Evolutionary conservation across 2,329 filamentous ascomycete genomes (phyloP), one percentile per base, ranked within the genome.

Genomic region (Sporothrix protearum): DNA sequence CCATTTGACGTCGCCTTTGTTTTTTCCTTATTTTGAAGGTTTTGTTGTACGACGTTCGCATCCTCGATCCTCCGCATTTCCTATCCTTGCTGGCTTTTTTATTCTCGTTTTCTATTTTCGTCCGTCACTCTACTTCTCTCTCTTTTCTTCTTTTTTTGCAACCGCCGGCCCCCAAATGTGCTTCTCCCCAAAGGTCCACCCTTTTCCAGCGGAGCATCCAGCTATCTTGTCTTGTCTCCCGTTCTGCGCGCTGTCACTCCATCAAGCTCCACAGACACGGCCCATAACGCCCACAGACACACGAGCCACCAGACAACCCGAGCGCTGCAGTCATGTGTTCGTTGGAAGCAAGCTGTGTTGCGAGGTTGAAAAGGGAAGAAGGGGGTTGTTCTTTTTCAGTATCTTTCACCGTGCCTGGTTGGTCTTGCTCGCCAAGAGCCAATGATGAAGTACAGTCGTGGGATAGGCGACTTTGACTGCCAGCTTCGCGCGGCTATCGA

Each of bases 231-330:
- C 9, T 39, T 22, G 7, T 2, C 8, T 30, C 19, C 28, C 19
- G 12, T 63, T 42, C 6, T 61, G 57, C 39, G n/a, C 30, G 55
- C 14, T n/a, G 28, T n/a, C 55, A 59, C 55, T 19, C 55, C 57
- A 39, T 16, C 25, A 22, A 30, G 30, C 42, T 47, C 42, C 42
- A 47, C 6, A 47, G 6, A 47, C 39, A 63, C n/a, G 33, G 57
- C 19, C 57, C 33, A 63, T 42, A 14, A 2, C n/a, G 33, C 33
- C n/a, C 19, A 6, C 10, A 33, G 39, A n/a, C 51, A 69, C 67
- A 47, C 67, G 67, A 69, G 67, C 67, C 67, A 69, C 67, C 51
- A 69, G 36, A 47, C 67, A 69, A 39, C n/a, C 68, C 53, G 39
- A 47, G 68, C 68, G 68, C 22, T 45, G 51, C 55, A 61, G 53